These are phyloP conservation scores for Epichloe gansuensis DNA, from an alignment of 2,329 filamentous ascomycete species.

Conservation along the genomic window DNA sequence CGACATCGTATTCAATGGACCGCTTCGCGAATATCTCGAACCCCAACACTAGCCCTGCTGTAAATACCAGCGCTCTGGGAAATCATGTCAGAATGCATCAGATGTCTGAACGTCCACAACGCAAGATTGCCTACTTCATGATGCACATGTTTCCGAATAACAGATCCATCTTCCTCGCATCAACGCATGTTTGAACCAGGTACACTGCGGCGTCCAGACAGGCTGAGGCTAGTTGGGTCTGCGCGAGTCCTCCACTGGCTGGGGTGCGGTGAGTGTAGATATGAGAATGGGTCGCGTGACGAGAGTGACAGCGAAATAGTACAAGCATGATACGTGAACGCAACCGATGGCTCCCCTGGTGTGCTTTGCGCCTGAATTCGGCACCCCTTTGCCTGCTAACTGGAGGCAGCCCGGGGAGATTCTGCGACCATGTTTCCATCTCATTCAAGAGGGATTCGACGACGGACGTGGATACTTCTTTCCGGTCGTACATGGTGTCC, in stretches of 20 bases:
- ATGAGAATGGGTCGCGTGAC: slow-evolving; percentile 45
- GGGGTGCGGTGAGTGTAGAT: slow-evolving; percentile 30
- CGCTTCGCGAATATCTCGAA: slow-evolving; percentile 42
- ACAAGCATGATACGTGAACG: slow-evolving; percentile 43
- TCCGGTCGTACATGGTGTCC: slow-evolving; percentile 28
- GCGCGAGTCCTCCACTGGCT: slow-evolving; percentile 14
- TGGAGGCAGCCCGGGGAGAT: slow-evolving; percentile 25
- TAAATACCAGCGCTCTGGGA: slow-evolving; percentile 39
- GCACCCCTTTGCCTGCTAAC: slow-evolving; percentile 8
- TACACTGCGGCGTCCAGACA: slow-evolving; percentile 44
- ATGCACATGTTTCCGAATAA: slow-evolving; percentile 46
- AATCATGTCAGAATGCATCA: no score
- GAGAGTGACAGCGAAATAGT: slow-evolving; percentile 47
- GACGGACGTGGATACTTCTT: slow-evolving; percentile 15
- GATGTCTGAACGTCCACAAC: no score
- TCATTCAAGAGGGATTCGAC: slow-evolving; percentile 29
- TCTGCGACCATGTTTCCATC: slow-evolving; percentile 33
- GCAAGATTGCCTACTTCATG: slow-evolving; percentile 34
- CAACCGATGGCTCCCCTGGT: slow-evolving; percentile 31
- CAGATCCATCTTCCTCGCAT: slow-evolving; percentile 31
- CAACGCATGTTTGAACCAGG: slow-evolving; percentile 40
- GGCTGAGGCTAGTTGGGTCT: slow-evolving; percentile 32
- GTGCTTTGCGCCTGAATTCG: slow-evolving; percentile 2
- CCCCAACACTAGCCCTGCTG: slow-evolving; percentile 43
- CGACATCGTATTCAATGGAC: slow-evolving; percentile 30